Evolutionary conservation across 768 basidiomycete genomes (phyloP), one percentile per base, ranked within the genome.

Genomic region (Porphyrellus cyaneotinctus): DNA sequence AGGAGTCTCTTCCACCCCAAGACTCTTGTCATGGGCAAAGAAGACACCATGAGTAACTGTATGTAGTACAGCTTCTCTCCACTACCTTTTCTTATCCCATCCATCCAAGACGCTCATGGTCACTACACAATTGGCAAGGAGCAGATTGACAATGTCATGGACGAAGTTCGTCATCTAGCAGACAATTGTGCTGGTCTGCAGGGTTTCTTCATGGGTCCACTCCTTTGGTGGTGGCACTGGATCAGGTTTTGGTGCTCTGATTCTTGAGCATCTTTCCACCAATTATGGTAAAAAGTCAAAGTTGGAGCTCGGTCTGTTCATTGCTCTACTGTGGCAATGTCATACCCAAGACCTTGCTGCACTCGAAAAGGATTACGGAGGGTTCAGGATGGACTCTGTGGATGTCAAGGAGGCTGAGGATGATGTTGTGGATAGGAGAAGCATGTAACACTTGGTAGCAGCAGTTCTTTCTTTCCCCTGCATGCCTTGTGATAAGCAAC

Each of bases 41-140:
- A 99, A 77, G 97, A 99, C 70, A 97, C 97, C 52, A 97, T 97
- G 56, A 98, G 94, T 81, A 99, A 99, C 76, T 99, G 95, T 95
- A 73, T 62, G 78, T 70, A 10, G 15, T 33, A 36, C 22, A 26
- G 13, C 36, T 20, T 17, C 5, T 31, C 23, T 47, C 5, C 24
- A 3, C 41, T 12, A 10, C 32, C 30, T 18, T 37, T 14, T 54
- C 47, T 59, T 17, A 58, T 24, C n/a, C 20, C 35, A 52, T 58
- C 12, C 22, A 22, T 18, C 11, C 32, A 60, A 95, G 94, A 97
- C 72, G 94, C 95, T 56, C 94, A 95, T 71, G 95, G 95, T 58
- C 95, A 98, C 73, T 97, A 97, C 77, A 97, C 95, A 56, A 85
- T 99, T 67, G 95, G 95, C 61, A 99, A 98, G 75, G 95, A 97